Evolutionary conservation across 192 early-diverging fungal genomes (phyloP), one percentile per base, ranked within the genome.

Genomic region (Gaertneriomyces semiglobifer): DNA sequence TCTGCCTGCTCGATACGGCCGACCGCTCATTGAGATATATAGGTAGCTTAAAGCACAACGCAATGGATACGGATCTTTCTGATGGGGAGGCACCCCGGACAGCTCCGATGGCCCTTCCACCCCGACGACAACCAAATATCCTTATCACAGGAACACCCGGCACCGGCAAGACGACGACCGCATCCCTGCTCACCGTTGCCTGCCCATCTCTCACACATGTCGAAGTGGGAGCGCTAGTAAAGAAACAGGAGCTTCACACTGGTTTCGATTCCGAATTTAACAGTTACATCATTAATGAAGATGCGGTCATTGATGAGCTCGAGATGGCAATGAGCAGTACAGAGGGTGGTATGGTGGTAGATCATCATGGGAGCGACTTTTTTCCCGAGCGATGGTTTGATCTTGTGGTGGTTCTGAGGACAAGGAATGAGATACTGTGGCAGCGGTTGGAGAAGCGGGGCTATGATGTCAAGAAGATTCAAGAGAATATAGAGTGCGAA

Each of bases 311-410:
- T 5, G 96, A 98, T 69, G 93, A 95, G 80, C 80, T 98, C 75
- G 96, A 98, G 77, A 80, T 79, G 4, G 74, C 80, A 69, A 82
- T 98, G 85, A 33, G 25, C 25, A 33, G 25, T 33, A 78, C 72
- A 4, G 71, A 74, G 48, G 96, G 96, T 44, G 93, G 93, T 42
- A 86, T 87, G 61, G 83, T 96, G 53, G 88, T 98, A 1, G 96
- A 98, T 68, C 95, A 92, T 64, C 96, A 98, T 74, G 89, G 92
- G 7, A 95, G 92, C 68, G 96, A 89, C 43, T 87, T 98, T 60
- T 98, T 98, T 70, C 96, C 96, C 2, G 93, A 98, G 81, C 81
- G 93, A 53, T 97, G 93, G 93, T 97, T 98, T 73, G 96, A 98
- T 69, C 83, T 98, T 33, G 91, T 98, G 5, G 83, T 98, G 58